phyloP scores from a whole-genome alignment of 2,329 filamentous ascomycete genomes.

The Calonectria henricotiae region DNA sequence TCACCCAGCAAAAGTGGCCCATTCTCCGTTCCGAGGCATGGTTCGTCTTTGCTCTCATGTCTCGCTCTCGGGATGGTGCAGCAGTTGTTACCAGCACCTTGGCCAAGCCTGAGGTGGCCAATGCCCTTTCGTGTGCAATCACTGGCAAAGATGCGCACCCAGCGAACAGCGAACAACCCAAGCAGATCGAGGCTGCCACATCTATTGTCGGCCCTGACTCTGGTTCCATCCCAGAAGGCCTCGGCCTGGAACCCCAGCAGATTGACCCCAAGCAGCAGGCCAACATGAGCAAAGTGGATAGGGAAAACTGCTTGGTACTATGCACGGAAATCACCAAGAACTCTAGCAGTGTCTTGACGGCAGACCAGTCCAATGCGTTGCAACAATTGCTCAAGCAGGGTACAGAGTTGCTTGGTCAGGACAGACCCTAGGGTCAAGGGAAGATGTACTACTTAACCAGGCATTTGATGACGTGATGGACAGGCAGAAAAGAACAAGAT shows the following conservation, averaged over 20 bases:
- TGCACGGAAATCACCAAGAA: conserved; percentile 70
- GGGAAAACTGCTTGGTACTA: conserved; percentile 75
- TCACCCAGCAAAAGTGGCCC: conserved; percentile 73
- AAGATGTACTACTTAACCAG: background rate
- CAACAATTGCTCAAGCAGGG: conserved; percentile 68
- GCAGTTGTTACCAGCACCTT: conserved; percentile 64
- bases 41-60: conserved; percentile 76
- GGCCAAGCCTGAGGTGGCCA: conserved; percentile 61
- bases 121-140: conserved; percentile 66
- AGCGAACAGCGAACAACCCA: conserved; percentile 36
- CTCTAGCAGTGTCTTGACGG: conserved; percentile 60
- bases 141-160: conserved; percentile 60
- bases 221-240: conserved; percentile 53
- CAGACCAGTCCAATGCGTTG: conserved; percentile 61
- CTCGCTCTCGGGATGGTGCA: conserved; percentile 67
- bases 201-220: conserved; percentile 36
- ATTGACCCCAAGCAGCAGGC: conserved; percentile 63
- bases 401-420: conserved; percentile 61
- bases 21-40: conserved; percentile 74
- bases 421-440: conserved; percentile 43
- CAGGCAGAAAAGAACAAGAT: background rate
- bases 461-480: background rate
- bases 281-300: conserved; percentile 68
- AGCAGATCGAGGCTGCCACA: conserved; percentile 43
- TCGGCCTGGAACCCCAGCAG: conserved; percentile 66